Evolutionary conservation across 129 eudicot genomes (phyloP).

Genomic region (Chrysanthemum lavandulifolium): DNA sequence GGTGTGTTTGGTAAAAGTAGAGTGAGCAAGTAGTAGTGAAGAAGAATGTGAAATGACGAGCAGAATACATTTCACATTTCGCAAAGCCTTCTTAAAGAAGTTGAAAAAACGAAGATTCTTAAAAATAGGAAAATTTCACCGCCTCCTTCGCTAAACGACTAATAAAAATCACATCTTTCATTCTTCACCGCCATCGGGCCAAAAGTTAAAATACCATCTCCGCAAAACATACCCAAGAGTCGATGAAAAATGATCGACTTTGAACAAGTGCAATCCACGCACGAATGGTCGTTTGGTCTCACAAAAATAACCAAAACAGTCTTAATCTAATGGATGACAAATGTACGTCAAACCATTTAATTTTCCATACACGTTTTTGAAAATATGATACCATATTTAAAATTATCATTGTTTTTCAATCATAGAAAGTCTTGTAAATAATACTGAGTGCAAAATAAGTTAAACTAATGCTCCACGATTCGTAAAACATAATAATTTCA

Average conservation of each 20-base stretch:
- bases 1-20: too few species aligned
- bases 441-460: background rate
- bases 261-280: conserved; percentile 9
- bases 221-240: too few species aligned
- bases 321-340: conserved; percentile 17
- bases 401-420: background rate
- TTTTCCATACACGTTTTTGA: conserved; percentile 23
- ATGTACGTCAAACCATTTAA: conserved; percentile 14
- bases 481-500: background rate
- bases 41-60: too few species aligned
- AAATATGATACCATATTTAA: conserved; percentile 2
- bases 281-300: conserved; percentile 21
- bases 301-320: conserved; percentile 14
- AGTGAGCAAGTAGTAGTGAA: too few species aligned
- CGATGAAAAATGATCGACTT: conserved; percentile 24
- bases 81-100: too few species aligned
- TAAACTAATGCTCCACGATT: conserved; percentile 14
- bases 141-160: too few species aligned
- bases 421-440: background rate
- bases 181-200: too few species aligned
- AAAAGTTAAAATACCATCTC: too few species aligned
- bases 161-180: too few species aligned
- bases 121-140: too few species aligned
- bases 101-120: too few species aligned
- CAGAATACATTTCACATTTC: too few species aligned